Evolutionary conservation across 495 filamentous ascomycete genomes (phyloP).

Genomic region (Penicillium manginii): DNA sequence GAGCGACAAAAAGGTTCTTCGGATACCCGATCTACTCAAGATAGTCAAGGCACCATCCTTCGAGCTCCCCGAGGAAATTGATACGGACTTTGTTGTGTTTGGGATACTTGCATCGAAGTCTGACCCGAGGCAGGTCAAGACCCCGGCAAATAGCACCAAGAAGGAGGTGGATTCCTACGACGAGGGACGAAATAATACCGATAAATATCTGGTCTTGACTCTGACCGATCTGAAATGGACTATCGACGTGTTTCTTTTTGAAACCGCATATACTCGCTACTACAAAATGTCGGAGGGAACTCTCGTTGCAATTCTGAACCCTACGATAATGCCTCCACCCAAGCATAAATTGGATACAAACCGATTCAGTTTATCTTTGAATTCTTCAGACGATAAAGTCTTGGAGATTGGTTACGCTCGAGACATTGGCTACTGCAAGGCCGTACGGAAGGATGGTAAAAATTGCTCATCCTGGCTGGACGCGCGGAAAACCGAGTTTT

Average conservation of each 20-base stretch:
- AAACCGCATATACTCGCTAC: conserved; percentile 84
- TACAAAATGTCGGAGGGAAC: conserved; percentile 89
- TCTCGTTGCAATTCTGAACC: conserved; percentile 91
- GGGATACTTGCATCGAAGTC: conserved; percentile 88
- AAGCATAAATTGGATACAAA: conserved; percentile 72
- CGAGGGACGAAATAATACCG: conserved; percentile 58
- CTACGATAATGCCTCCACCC: conserved; percentile 83
- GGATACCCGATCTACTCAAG: conserved; percentile 81
- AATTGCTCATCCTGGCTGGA: conserved; percentile 86
- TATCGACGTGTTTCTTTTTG: conserved; percentile 89
- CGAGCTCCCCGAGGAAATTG: conserved; percentile 81
- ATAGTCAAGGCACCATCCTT: conserved; percentile 83
- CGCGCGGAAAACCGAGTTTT: conserved; percentile 82
- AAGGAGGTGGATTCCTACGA: conserved; percentile 53
- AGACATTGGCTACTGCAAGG: conserved; percentile 89
- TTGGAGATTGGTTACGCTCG: conserved; percentile 85
- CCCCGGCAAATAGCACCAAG: conserved; percentile 44
- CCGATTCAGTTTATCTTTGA: conserved; percentile 79
- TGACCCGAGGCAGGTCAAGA: conserved; percentile 70
- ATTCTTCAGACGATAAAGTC: conserved; percentile 81
- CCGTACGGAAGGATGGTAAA: conserved; percentile 79
- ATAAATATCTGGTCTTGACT: conserved; percentile 89
- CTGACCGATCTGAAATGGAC: conserved; percentile 91
- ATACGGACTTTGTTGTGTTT: conserved; percentile 84
- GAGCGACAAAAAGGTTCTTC: conserved; percentile 71